A percentile compares a stretch with the other conserved stretches of the same genome.
phyloP scores from a whole-genome alignment of 2,329 filamentous ascomycete genomes.

The Pseudogymnoascus sp. region DNA sequence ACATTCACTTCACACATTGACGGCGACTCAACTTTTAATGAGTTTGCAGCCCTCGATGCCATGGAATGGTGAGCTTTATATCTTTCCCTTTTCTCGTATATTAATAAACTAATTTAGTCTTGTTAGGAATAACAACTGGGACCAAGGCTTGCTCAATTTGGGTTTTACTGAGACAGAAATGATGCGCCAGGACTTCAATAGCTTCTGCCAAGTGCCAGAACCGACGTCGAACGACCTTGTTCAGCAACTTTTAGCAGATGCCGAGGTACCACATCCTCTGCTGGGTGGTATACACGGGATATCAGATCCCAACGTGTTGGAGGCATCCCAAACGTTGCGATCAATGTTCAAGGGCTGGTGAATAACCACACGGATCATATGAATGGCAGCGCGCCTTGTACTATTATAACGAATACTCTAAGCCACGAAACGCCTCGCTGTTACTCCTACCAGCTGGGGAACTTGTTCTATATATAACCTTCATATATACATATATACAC shows the following conservation, averaged over 20 bases:
- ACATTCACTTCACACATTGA: constrained; percentile 20
- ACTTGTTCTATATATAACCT: not conserved
- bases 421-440: not conserved
- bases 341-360: constrained; percentile 7
- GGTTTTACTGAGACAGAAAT: constrained; percentile 28
- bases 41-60: constrained; percentile 49
- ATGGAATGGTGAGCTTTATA: constrained; percentile 35
- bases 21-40: constrained; percentile 47
- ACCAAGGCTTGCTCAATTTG: constrained; percentile 29
- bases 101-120: constrained; percentile 14
- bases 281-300: not conserved
- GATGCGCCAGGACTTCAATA: constrained; percentile 29
- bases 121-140: constrained; percentile 26
- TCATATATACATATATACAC: not conserved
- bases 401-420: not conserved
- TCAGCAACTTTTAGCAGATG: constrained; percentile 20
- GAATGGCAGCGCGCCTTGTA: not conserved
- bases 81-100: not conserved
- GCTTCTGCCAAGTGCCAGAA: constrained; percentile 28
- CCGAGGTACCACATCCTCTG: not conserved
- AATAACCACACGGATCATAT: not conserved
- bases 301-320: not conserved
- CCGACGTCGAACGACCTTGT: constrained; percentile 26
- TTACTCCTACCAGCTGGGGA: not conserved
- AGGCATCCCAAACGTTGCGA: constrained; percentile 9